Evolutionary conservation across 129 eudicot genomes (phyloP).

Genomic region (Logfia minima): DNA sequence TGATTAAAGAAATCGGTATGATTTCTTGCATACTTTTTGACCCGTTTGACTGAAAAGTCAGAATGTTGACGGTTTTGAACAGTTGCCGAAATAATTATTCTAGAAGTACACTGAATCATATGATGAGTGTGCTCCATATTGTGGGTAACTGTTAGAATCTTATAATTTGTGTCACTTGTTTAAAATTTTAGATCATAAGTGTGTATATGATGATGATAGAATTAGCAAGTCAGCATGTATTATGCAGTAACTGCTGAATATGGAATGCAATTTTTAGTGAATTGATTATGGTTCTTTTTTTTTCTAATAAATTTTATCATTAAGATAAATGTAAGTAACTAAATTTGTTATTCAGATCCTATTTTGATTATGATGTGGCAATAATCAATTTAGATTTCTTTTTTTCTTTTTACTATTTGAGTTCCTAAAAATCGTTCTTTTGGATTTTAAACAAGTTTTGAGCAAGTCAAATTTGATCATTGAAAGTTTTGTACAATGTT

Average conservation of each 20-base stretch:
- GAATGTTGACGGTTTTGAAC: not conserved
- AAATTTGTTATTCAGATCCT: not conserved
- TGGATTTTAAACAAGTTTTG: not conserved
- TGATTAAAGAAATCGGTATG: not conserved
- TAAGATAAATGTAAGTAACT: not conserved
- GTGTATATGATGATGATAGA: not conserved
- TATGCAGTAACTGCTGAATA: not conserved
- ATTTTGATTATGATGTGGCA: not conserved
- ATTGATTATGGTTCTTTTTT: not conserved
- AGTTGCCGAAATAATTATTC: not conserved
- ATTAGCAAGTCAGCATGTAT: not conserved
- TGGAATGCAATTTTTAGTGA: not conserved
- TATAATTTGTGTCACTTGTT: not conserved
- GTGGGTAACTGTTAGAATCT: not conserved
- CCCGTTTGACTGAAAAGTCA: slow-evolving; percentile 16
- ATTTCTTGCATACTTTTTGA: slow-evolving; percentile 3
- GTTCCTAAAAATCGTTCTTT: not conserved
- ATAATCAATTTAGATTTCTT: not conserved
- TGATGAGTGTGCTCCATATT: not conserved
- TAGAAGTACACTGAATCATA: not conserved
- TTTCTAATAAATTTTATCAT: not conserved
- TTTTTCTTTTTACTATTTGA: not conserved
- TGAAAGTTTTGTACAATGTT: not conserved
- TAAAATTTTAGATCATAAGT: not conserved
- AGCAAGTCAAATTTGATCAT: not conserved